Base-by-base conservation (phyloP, 164 flowering plant species). In the Taxillus chinensis region DNA sequence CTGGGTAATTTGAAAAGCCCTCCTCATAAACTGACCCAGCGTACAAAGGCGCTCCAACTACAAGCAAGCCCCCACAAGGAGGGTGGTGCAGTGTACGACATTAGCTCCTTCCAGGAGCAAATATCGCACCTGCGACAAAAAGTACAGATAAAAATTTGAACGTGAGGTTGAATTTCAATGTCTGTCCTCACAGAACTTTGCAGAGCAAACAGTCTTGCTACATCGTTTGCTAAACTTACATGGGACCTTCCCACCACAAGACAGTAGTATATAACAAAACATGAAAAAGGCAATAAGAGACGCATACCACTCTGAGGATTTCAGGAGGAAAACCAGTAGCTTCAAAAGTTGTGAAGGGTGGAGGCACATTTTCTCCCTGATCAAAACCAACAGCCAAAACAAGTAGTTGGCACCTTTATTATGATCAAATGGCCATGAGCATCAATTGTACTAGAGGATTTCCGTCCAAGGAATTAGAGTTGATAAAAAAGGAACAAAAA, bases 41-140 rank as follows among this genome's bases (percentile, higher is more conserved):
- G 57, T 73, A 70, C 40, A 77, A 72, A 82, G 83, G 82, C 75
- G 62, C 92, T 80, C 85, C 92, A 80, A 79, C 80, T 66, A 77
- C 65, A 77, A 66, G 78, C 79, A 84, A 82, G 71, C 83, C 87
- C 82, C 74, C 71, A 10, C 15, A 75, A 62, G 71, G 76, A 82
- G 78, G 90, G 80, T 67, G 64, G 75, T 84, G 83, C 95, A 91
- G 95, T 73, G 92, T 89, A 91, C 99, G 96, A 91, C 96, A 95
- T 89, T 83, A 80, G 93, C 99, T 89, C 99, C 93, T 81, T 82
- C 84, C 79, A 71, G 96, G 99, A 95, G 99, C 96, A 81, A 91
- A 95, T 86, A 91, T 95, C 97, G 99, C 95, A 91, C 87, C 97
- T 95, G 89, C 75, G 87, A 84, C 89, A 84, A 83, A 83, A 81